Base-by-base conservation (phyloP, 169 alveolate genomes). In the Cyclospora cayetanensis region DNA sequence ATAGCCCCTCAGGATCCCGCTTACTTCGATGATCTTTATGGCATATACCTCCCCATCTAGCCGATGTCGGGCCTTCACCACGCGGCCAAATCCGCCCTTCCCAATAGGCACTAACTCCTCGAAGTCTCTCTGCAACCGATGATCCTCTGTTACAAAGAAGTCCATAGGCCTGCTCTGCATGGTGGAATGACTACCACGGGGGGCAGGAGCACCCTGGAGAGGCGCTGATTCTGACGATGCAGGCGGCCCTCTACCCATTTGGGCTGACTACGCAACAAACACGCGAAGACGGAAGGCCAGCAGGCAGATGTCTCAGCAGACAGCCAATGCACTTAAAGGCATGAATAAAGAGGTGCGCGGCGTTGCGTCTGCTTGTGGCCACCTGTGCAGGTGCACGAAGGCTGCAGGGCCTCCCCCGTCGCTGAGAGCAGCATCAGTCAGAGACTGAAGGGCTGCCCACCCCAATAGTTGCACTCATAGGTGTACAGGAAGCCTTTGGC, bases 41-140 rank as follows among this genome's bases (percentile, higher is more conserved):
- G 90, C 90, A 52, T 80, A 80, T 18, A 50, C 52, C 35, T 52
- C 70, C 35, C 90, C 90, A 53, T 80, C 90, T 29, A 80, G 90
- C 0, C 53, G 25, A 35, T 80, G 90, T 35, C 72, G 29, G 34
- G 90, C 90, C 74, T 39, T 80, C 72, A 80, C n/a, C n/a, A 80
- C 90, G n/a, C 90, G 27, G 11, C 90, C 90, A 80, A 60, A 80
- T 15, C 90, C 90, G 46, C 90, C 90, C 52, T 31, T 31, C 3
- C 90, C 90, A 1, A 42, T 52, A 22, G 29, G 70, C 46, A 39
- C 46, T 31, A 80, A 0, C 20, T 50, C 74, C 31, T 34, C 18
- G 74, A 80, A 80, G 43, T 80, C 90, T 25, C 70, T 29, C 39
- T 37, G 20, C 35, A 80, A 25, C 74, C 90, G 43, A 29, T 18